Conservation (phyloP, 2,329 filamentous ascomycete genomes). For the Fusarium buxicola region DNA sequence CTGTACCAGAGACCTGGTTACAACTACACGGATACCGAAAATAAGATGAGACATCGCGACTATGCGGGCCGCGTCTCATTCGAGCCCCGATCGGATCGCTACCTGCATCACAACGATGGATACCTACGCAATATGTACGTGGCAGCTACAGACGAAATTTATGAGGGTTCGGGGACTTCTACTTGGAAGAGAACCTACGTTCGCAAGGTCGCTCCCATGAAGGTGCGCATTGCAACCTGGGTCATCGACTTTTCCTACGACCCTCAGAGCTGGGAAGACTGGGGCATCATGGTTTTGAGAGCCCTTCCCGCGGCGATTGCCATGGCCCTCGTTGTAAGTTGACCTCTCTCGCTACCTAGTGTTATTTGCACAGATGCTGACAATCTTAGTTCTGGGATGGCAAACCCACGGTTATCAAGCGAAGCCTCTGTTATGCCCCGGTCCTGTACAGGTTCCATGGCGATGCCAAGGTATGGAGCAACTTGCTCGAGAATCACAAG, state of each 20-base stretch:
- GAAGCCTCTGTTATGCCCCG: slow-evolving; percentile 39
- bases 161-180: slow-evolving; percentile 41
- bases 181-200: slow-evolving; percentile 46
- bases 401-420: slow-evolving; percentile 20
- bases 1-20: slow-evolving; percentile 43
- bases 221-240: slow-evolving; percentile 45
- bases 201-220: slow-evolving; percentile 42
- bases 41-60: slow-evolving; percentile 38
- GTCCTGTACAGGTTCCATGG: slow-evolving; percentile 43
- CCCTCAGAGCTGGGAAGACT: slow-evolving; percentile 44
- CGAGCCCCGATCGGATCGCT: slow-evolving; percentile 42
- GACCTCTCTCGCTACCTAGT: too few relatives aligned
- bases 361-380: not conserved
- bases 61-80: slow-evolving; percentile 39
- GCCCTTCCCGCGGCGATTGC: slow-evolving; percentile 42
- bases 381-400: slow-evolving; percentile 41
- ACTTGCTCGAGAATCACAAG: slow-evolving; percentile 43
- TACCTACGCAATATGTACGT: slow-evolving; percentile 46
- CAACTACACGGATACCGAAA: slow-evolving; percentile 28
- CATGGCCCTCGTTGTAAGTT: slow-evolving; percentile 41
- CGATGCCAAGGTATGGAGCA: slow-evolving; percentile 45
- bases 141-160: slow-evolving; percentile 42
- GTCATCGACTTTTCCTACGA: slow-evolving; percentile 45
- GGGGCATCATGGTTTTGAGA: slow-evolving; percentile 41
- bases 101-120: slow-evolving; percentile 43